Percentiles rank a stretch among this genome's conserved stretches.
These are phyloP conservation scores for Lentinula lateritia DNA, from an alignment of 768 basidiomycete species.

Conservation along the genomic window DNA sequence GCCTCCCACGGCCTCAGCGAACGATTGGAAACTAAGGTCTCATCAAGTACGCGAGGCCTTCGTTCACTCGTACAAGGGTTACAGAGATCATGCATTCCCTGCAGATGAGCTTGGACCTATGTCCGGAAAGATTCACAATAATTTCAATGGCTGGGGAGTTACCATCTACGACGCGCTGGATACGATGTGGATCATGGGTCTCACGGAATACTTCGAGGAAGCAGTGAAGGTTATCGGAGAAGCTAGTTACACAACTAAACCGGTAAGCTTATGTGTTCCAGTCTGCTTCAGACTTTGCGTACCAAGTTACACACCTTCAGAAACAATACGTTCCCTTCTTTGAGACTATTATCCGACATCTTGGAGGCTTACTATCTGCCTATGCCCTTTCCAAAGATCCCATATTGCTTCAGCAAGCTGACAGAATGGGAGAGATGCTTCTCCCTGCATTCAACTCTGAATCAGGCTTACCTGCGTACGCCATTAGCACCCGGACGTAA, in stretches of 20 bases:
- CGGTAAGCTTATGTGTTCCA: conserved; percentile 18
- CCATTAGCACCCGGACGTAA: conserved; percentile 51
- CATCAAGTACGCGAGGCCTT: conserved; percentile 47
- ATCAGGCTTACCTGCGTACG: conserved; percentile 58
- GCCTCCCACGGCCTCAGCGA: neutral
- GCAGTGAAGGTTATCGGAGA: conserved; percentile 45
- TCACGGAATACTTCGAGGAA: conserved; percentile 61
- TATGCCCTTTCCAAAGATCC: conserved; percentile 67
- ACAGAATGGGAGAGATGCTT: conserved; percentile 60
- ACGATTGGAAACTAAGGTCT: conserved; percentile 35
- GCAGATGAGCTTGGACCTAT: conserved; percentile 49
- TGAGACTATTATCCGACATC: conserved; percentile 71
- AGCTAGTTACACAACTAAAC: conserved; percentile 32
- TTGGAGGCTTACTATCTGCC: conserved; percentile 74
- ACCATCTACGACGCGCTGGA: conserved; percentile 75
- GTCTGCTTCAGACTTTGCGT: neutral
- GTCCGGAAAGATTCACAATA: conserved; percentile 37
- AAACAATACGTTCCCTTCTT: conserved; percentile 46
- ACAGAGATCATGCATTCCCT: conserved; percentile 42
- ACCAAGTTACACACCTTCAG: conserved; percentile 13
- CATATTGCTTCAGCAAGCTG: conserved; percentile 54
- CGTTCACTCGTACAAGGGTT: conserved; percentile 51
- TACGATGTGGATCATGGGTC: conserved; percentile 76
- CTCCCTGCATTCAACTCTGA: conserved; percentile 61
- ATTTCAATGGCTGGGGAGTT: conserved; percentile 57